Conservation (phyloP, 768 basidiomycete species). For the Leccinum broughii region DNA sequence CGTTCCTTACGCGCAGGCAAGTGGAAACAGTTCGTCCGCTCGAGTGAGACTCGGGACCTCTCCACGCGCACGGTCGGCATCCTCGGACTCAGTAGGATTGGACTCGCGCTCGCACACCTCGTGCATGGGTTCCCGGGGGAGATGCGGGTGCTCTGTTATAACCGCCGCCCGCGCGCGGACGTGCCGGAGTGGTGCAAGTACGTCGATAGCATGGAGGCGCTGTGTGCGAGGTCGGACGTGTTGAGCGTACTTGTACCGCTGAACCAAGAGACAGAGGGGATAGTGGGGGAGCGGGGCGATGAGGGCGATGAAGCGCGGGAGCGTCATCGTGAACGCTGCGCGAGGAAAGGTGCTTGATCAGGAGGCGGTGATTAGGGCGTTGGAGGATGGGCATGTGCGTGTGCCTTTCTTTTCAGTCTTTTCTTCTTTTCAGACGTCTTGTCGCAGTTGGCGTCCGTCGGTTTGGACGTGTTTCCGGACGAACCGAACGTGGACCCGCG, state of each 20-base stretch:
- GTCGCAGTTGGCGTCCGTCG: constrained; percentile 40
- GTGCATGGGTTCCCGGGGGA: constrained; percentile 67
- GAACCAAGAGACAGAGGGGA: constrained; percentile 56
- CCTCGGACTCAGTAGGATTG: constrained; percentile 77
- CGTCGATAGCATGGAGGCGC: constrained; percentile 58
- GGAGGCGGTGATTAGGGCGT: constrained; percentile 77
- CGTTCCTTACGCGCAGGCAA: constrained; percentile 46
- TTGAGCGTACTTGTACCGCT: constrained; percentile 87
- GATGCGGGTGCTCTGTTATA: constrained; percentile 87
- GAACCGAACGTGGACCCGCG: constrained; percentile 80
- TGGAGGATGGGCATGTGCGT: constrained; percentile 87
- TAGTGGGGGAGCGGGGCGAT: constrained; percentile 60
- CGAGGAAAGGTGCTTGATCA: constrained; percentile 89
- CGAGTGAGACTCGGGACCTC: constrained; percentile 57
- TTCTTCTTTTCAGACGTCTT: background rate
- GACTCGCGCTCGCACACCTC: constrained; percentile 66
- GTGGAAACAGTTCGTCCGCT: constrained; percentile 54
- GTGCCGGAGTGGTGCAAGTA: constrained; percentile 81
- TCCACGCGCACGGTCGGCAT: constrained; percentile 70
- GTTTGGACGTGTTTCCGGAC: constrained; percentile 85
- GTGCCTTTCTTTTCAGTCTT: background rate
- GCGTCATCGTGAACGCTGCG: constrained; percentile 84
- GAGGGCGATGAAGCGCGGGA: constrained; percentile 65
- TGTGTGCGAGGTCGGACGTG: constrained; percentile 75
- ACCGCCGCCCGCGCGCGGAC: constrained; percentile 49